phyloP scores from a whole-genome alignment of 2,329 filamentous ascomycete species.

The Sordariomycetes sp. region DNA sequence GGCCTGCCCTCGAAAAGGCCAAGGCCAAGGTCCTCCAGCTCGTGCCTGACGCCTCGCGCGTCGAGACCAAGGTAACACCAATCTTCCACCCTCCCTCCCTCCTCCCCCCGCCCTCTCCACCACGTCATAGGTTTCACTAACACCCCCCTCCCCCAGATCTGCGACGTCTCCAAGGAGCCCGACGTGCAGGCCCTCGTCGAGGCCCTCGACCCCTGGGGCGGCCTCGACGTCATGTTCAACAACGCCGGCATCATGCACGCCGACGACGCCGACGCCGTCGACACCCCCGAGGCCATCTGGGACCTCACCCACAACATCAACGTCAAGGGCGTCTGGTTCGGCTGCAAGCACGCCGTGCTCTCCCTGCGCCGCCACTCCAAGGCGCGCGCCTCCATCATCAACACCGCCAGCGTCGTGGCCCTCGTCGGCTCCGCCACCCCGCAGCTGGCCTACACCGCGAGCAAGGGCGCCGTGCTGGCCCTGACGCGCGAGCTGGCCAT shows the following conservation, averaged over 20 bases:
- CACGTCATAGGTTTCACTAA: background rate
- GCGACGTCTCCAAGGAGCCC: conserved; percentile 78
- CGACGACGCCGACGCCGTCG: conserved; percentile 66
- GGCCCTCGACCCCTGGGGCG: conserved; percentile 71
- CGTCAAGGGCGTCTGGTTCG: conserved; percentile 97
- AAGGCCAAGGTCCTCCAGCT: conserved; percentile 64
- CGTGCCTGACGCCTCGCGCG: conserved; percentile 46
- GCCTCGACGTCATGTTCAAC: conserved; percentile 90
- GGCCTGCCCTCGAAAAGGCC: conserved; percentile 66
- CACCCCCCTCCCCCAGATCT: conserved; percentile 11
- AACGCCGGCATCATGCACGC: conserved; percentile 96
- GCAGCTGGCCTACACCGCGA: conserved; percentile 86
- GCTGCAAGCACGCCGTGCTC: conserved; percentile 82
- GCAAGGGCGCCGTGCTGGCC: conserved; percentile 85
- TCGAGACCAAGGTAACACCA: conserved; percentile 45
- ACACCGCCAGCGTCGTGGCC: conserved; percentile 83
- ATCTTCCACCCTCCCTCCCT: conserved; percentile 3
- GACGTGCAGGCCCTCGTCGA: conserved; percentile 68
- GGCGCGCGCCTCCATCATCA: conserved; percentile 73
- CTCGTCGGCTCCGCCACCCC: conserved; percentile 80
- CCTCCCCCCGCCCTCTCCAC: background rate
- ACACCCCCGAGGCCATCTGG: conserved; percentile 86
- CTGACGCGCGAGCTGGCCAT: conserved; percentile 86
- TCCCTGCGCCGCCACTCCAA: conserved; percentile 73
- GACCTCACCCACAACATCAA: conserved; percentile 90